phyloP scores from a whole-genome alignment of 768 basidiomycete genomes.

The Agrocybe chaxingu region DNA sequence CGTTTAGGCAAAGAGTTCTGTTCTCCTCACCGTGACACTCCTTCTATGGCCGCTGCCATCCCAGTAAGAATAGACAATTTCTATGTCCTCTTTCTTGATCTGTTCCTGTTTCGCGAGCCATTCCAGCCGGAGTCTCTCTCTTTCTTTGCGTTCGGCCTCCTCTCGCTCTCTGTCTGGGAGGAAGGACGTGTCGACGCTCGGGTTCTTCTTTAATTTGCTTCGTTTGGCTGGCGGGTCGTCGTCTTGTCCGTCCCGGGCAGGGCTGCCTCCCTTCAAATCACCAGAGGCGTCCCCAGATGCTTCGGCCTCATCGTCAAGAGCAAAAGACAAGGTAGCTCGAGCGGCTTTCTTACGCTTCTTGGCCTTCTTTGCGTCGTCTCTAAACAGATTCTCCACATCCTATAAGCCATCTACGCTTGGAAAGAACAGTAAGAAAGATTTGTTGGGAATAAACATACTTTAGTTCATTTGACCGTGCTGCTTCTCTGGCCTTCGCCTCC shows the following conservation, averaged over 20 bases:
- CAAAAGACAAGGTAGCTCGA: constrained; percentile 90
- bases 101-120: constrained; percentile 78
- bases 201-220: constrained; percentile 88
- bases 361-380: constrained; percentile 77
- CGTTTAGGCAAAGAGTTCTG: background rate
- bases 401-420: constrained; percentile 57
- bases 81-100: constrained; percentile 71
- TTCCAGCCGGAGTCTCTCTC: constrained; percentile 85
- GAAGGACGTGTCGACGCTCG: constrained; percentile 96
- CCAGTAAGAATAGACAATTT: constrained; percentile 96
- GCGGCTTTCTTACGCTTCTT: constrained; percentile 93
- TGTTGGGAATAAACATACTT: constrained; percentile 61
- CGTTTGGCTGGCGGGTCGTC: constrained; percentile 61
- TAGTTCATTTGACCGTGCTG: constrained; percentile 77
- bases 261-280: constrained; percentile 24
- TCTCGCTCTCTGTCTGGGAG: constrained; percentile 97
- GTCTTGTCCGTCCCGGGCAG: constrained; percentile 36
- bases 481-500: constrained; percentile 87
- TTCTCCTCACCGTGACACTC: constrained; percentile 70
- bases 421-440: constrained; percentile 16
- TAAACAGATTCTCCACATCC: constrained; percentile 81
- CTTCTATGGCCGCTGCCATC: constrained; percentile 97
- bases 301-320: constrained; percentile 71
- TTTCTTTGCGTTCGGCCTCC: constrained; percentile 82
- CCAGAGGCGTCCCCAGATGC: constrained; percentile 29